Conservation (phyloP, 2,329 filamentous ascomycete genomes). For the Clonostachys sp. region DNA sequence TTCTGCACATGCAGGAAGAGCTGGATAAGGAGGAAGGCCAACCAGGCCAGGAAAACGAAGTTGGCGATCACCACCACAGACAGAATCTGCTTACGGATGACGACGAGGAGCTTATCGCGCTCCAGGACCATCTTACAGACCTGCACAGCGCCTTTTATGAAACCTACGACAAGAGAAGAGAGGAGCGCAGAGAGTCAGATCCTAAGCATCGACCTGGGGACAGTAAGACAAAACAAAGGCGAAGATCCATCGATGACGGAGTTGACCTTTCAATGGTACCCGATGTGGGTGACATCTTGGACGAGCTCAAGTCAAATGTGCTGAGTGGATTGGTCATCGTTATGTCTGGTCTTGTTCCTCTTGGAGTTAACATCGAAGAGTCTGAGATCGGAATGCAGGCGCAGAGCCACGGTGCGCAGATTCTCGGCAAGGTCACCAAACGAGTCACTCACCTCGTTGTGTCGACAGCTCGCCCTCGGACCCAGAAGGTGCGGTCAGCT, state of each 20-base stretch:
- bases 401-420: slow-evolving; percentile 73
- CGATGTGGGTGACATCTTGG: slow-evolving; percentile 82
- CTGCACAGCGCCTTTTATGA: slow-evolving; percentile 81
- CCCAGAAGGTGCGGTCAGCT: slow-evolving; percentile 86
- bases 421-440: slow-evolving; percentile 51
- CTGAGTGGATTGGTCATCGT: slow-evolving; percentile 75
- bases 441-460: slow-evolving; percentile 73
- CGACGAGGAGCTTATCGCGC: slow-evolving; percentile 73
- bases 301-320: slow-evolving; percentile 71
- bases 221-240: slow-evolving; percentile 18
- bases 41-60: slow-evolving; percentile 13
- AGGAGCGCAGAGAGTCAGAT: slow-evolving; percentile 24
- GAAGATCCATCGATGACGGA: slow-evolving; percentile 27
- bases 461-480: slow-evolving; percentile 67
- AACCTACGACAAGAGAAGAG: slow-evolving; percentile 63
- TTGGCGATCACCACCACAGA: slow-evolving; percentile 30
- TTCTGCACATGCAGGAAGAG: slow-evolving; percentile 88
- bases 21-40: slow-evolving; percentile 64
- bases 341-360: slow-evolving; percentile 83
- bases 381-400: slow-evolving; percentile 88
- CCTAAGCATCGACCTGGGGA: slow-evolving; percentile 26
- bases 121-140: slow-evolving; percentile 70
- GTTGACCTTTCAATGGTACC: slow-evolving; percentile 58
- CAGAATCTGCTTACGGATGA: slow-evolving; percentile 85
- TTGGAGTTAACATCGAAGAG: slow-evolving; percentile 71